Base-by-base conservation (phyloP, 768 basidiomycete species). In the Exsudoporus frostii region DNA sequence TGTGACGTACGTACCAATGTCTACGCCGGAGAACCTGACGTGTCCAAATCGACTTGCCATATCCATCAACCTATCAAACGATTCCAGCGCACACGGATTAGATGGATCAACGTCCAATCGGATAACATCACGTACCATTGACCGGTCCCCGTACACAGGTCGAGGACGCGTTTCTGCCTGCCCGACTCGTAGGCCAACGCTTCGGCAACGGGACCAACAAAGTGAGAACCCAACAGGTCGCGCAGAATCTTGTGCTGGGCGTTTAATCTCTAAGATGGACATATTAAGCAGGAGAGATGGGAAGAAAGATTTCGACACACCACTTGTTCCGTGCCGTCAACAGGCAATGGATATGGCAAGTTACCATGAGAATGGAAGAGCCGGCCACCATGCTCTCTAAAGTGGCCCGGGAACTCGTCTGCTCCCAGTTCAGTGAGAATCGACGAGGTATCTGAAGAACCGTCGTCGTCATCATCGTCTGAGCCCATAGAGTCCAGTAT, bases 101-200 rank as follows among this genome's bases (percentile, higher is more conserved):
- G 43, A 42, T 58, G 40, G 30, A 55, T 57, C 47, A 56, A 47
- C 52, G 51, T 44, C 53, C 56, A 55, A 63, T 51, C 48, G 41
- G 46, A 57, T 48, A 46, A 25, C 43, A 54, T 57, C 47, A 71
- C 79, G 50, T 56, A 88, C 90, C 90, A 92, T 70, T 64, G 71
- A 6, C 90, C 90, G 17, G 78, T 86, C 17, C 90, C 90, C 7
- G 84, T 87, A 57, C 90, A 84, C n/a, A 90, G 62, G 68, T 92
- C 90, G 44, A 92, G 74, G 40, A 77, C 86, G 54, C 77, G 76
- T 67, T 73, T 79, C 45, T 71, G 74, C 51, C 74, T 74, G 39
- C 66, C 72, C 6, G 69, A 64, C 38, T 70, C 66, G 25, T 62
- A 60, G 39, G 72, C 73, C 44, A 91, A 73, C 29, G 80, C 69